Base-by-base conservation (phyloP, 129 eudicot species). In the Pseudognaphalium luteoalbum region DNA sequence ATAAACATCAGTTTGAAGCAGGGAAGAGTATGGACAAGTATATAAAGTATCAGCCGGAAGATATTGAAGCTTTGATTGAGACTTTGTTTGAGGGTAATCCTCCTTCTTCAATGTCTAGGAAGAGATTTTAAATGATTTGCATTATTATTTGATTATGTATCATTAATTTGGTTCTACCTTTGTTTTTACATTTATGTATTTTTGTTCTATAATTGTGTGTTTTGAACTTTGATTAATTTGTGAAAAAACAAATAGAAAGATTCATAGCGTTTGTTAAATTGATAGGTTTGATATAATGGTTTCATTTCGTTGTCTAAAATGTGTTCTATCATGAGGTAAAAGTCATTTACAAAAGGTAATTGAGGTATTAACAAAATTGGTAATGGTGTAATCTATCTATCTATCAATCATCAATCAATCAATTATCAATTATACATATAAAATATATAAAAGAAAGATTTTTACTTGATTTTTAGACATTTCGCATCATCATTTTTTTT, bases 11-110 rank as follows among this genome's bases (percentile, higher is more conserved):
- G 17, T 75, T 94, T 64, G 88, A 85, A 4, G 70, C 63, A 5
- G 39, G 85, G 47, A 91, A 73, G 67, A 88, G 85, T 15, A 68
- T 76, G 12, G 96, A 91, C 17, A 94, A 79, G 84, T 91, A 91
- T 63, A 89, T 94, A 6, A 94, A 91, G 63, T 94, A 94, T 56
- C 97, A 94, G 34, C 89, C 96, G 0, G 98, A 94, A 64, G 98
- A 94, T 72, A 77, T 94, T 44, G 98, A 91, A 84, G 68, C 87
- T 2, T 65, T 86, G 60, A 91, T 94, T 59, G 97, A 94, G 79
- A 87, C 81, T 10, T 82, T 94, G 34, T 94, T 93, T 61, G 96
- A 87, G 58, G 98, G 98, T 37, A 88, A 85, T 80, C 72, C 56
- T 51, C 17, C 68, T 51, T 17, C 80, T 4, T 77, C 82, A 6